A percentile compares a stretch with the other conserved stretches of the same genome.
These are phyloP conservation scores for Colletotrichum theobromicola DNA, from an alignment of 2,329 filamentous ascomycete genomes.

Conservation along the genomic window DNA sequence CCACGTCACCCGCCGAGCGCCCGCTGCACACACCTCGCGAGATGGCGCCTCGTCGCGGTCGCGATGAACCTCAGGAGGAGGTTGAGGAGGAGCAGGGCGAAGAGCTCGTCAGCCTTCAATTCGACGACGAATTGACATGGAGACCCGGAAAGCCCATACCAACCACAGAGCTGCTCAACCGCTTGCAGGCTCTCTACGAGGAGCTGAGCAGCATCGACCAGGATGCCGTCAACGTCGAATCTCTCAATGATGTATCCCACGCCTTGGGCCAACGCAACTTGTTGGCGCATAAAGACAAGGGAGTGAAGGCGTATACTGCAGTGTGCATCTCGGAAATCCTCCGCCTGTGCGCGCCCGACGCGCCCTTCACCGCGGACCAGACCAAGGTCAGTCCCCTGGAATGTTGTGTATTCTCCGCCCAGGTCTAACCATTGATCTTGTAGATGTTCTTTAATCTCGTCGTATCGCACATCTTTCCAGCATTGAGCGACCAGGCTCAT, in stretches of 20 bases:
- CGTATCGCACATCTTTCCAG: slow-evolving; percentile 81
- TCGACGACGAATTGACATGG: slow-evolving; percentile 89
- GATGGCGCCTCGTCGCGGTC: slow-evolving; percentile 22
- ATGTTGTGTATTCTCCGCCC: background rate
- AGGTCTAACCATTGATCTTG: slow-evolving; percentile 7
- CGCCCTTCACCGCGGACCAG: slow-evolving; percentile 88
- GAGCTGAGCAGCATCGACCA: slow-evolving; percentile 89
- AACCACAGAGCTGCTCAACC: slow-evolving; percentile 79
- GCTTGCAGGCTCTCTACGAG: slow-evolving; percentile 79
- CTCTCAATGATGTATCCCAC: slow-evolving; percentile 82
- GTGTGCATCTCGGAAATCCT: slow-evolving; percentile 94
- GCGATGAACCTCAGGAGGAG: slow-evolving; percentile 19
- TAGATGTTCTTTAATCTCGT: slow-evolving; percentile 94
- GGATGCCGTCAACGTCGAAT: slow-evolving; percentile 82
- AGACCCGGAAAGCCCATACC: slow-evolving; percentile 88
- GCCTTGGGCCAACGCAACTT: slow-evolving; percentile 84
- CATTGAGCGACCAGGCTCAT: slow-evolving; percentile 84
- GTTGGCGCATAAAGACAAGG: slow-evolving; percentile 89
- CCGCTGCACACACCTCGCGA: background rate
- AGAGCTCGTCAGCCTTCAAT: slow-evolving; percentile 62
- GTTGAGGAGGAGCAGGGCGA: slow-evolving; percentile 24
- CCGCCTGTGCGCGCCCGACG: slow-evolving; percentile 90
- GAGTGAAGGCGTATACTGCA: slow-evolving; percentile 86
- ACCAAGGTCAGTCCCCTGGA: slow-evolving; percentile 72
- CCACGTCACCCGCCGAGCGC: slow-evolving; percentile 16